phyloP scores from a whole-genome alignment of 305 asterid species.

The Vinca major region DNA sequence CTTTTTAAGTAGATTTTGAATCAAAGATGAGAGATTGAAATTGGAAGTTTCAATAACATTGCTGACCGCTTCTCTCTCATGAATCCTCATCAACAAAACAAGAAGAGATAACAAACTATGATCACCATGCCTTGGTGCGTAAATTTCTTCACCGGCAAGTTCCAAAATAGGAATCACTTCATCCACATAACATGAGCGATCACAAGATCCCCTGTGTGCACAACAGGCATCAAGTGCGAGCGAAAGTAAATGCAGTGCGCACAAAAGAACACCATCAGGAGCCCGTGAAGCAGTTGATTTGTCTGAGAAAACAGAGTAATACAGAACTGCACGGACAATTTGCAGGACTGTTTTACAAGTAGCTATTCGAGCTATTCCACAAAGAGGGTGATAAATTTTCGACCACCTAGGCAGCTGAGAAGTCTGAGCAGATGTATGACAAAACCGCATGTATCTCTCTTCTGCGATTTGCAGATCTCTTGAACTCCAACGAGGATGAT shows the following conservation, averaged over 20 bases:
- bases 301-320: slow-evolving; percentile 66
- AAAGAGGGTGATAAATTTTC: slow-evolving; percentile 72
- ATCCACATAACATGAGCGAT: slow-evolving; percentile 36
- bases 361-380: slow-evolving; percentile 73
- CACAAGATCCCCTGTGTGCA: slow-evolving; percentile 49
- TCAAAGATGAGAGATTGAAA: slow-evolving; percentile 45
- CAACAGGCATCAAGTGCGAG: slow-evolving; percentile 69
- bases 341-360: slow-evolving; percentile 72
- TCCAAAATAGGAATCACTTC: slow-evolving; percentile 64
- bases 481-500: slow-evolving; percentile 89
- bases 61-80: slow-evolving; percentile 51
- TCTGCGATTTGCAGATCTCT: slow-evolving; percentile 92
- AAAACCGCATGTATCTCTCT: slow-evolving; percentile 81
- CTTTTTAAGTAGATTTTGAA: slow-evolving; percentile 50
- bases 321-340: slow-evolving; percentile 67
- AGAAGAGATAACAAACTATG: slow-evolving; percentile 93
- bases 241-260: slow-evolving; percentile 77
- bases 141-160: slow-evolving; percentile 64
- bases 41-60: slow-evolving; percentile 50
- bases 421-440: slow-evolving; percentile 75
- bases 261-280: slow-evolving; percentile 71
- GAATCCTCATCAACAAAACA: slow-evolving; percentile 69
- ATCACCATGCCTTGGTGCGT: slow-evolving; percentile 44
- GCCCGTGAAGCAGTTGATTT: slow-evolving; percentile 54
- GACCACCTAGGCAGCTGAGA: slow-evolving; percentile 90